Evolutionary conservation across 805 yeast genomes (phyloP), one percentile per base, ranked within the genome.

Genomic region (Blastobotrys peoriensis): DNA sequence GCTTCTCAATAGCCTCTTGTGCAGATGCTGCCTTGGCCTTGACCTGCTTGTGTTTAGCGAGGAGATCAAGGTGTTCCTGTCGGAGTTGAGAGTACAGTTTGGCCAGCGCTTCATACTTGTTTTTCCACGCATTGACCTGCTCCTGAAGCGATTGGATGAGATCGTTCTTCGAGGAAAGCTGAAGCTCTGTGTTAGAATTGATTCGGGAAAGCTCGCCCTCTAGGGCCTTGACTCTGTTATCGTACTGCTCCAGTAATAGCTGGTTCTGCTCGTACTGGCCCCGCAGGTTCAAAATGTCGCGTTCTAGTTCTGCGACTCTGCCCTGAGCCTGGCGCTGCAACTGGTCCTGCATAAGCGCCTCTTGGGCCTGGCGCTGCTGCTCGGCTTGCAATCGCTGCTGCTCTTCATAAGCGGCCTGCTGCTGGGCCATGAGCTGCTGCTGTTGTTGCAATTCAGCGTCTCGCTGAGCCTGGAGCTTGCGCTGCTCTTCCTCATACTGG

Each of bases 181-280:
- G 95, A 58, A 79, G 83, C 30, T 78, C 73, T 0, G 89, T 83
- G 33, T 83, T 76, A 50, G 74, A 71, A 43, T 80, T 76, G 38
- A 83, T 69, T 41, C 74, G 75, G 13, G 61, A 55, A 47, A 87
- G 67, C 57, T 89, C 96, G 33, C 68, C 68, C 65, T 89, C 97
- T 50, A 89, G 72, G 19, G 83, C 76, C 62, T 83, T 83, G 5
- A 89, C 95, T 45, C 95, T 71, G 49, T 79, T 74, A 61, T 89
- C 97, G 60, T 89, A 89, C 62, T 87, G 95, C 61, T 83, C 86
- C 43, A 89, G 71, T 67, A 89, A 69, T 52, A 78, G 70, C 61
- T 86, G 96, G 60, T 86, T 95, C 54, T 80, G 84, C 53, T 88
- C 95, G 57, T 83, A 86, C 57, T 87, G 96, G 30, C 82, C 85